These are phyloP conservation scores for Rubus idaeus DNA, from an alignment of 306 rosid genomes.

Conservation along the genomic window DNA sequence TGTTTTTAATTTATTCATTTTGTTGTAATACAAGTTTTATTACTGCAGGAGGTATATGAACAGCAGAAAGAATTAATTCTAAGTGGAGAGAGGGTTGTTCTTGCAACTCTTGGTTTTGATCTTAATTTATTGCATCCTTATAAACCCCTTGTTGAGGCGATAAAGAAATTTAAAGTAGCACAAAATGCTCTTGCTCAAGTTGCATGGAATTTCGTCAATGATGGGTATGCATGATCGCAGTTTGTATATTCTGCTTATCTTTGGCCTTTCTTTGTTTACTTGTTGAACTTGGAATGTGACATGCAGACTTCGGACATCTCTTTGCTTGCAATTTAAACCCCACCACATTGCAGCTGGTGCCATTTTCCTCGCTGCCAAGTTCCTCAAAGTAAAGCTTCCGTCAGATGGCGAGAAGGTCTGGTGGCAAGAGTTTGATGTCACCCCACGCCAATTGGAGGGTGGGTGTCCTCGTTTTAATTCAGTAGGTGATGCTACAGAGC, in stretches of 20 bases:
- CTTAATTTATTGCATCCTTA: conserved; percentile 92
- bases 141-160: conserved; percentile 98
- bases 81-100: conserved; percentile 94
- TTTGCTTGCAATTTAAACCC: conserved; percentile 98
- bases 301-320: conserved; percentile 98
- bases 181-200: conserved; percentile 99
- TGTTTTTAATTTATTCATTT: not conserved
- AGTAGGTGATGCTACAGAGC: conserved; percentile 32
- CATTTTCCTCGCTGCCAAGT: conserved; percentile 98
- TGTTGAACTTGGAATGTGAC: conserved; percentile 64
- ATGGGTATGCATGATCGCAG: conserved; percentile 67
- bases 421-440: conserved; percentile 99
- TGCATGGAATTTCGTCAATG: conserved; percentile 99
- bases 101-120: conserved; percentile 95
- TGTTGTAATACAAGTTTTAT: conserved; percentile 5
- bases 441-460: conserved; percentile 99
- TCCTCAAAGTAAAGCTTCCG: conserved; percentile 97
- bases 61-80: conserved; percentile 89
- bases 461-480: conserved; percentile 57
- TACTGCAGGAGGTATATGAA: conserved; percentile 89
- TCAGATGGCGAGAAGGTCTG: conserved; percentile 98
- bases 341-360: conserved; percentile 99
- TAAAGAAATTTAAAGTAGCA: conserved; percentile 97
- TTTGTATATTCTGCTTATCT: conserved; percentile 40
- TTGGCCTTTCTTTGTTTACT: conserved; percentile 43